A percentile compares a stretch with the other conserved stretches of the same genome.
Evolutionary conservation across 768 basidiomycete species (phyloP).

Genomic region (Tulasnella sp.): DNA sequence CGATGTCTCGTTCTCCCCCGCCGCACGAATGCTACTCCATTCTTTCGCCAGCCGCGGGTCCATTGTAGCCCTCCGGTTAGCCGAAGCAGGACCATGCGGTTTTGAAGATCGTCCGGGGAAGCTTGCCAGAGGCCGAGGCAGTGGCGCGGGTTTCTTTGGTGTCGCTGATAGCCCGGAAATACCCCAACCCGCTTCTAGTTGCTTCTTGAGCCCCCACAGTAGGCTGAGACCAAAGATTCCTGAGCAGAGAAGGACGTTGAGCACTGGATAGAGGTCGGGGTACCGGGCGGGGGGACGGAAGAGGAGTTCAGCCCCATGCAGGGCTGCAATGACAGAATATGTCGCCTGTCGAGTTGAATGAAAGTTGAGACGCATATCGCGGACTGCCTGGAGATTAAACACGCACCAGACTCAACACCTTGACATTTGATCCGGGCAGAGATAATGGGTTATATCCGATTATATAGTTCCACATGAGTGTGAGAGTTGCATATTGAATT

Average conservation of each 20-base stretch:
- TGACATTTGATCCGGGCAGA: conserved; percentile 45
- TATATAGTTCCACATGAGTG: conserved; percentile 74
- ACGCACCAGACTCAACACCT: conserved; percentile 33
- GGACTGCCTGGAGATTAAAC: not conserved
- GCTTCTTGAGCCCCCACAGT: conserved; percentile 84
- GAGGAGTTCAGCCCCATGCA: conserved; percentile 64
- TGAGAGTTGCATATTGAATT: conserved; percentile 64
- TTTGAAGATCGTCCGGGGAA: conserved; percentile 5
- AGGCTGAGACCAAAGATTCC: conserved; percentile 78
- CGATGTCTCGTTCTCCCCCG: not conserved
- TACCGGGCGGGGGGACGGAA: conserved; percentile 66
- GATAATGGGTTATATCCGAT: conserved; percentile 70
- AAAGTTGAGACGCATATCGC: conserved; percentile 12
- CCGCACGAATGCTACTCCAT: not conserved
- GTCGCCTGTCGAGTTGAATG: conserved; percentile 41
- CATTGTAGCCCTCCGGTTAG: conserved; percentile 1
- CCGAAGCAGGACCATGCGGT: not conserved
- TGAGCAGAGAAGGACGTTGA: conserved; percentile 78
- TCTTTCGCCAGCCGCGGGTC: conserved; percentile 1
- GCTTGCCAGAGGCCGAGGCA: not conserved
- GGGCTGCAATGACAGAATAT: conserved; percentile 50
- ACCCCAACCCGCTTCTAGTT: conserved; percentile 78
- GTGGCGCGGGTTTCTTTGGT: conserved; percentile 6
- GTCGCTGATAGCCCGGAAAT: conserved; percentile 46
- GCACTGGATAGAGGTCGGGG: conserved; percentile 78